Evolutionary conservation across 2,329 filamentous ascomycete genomes (phyloP).

Genomic region (Exserohilum rostratum): DNA sequence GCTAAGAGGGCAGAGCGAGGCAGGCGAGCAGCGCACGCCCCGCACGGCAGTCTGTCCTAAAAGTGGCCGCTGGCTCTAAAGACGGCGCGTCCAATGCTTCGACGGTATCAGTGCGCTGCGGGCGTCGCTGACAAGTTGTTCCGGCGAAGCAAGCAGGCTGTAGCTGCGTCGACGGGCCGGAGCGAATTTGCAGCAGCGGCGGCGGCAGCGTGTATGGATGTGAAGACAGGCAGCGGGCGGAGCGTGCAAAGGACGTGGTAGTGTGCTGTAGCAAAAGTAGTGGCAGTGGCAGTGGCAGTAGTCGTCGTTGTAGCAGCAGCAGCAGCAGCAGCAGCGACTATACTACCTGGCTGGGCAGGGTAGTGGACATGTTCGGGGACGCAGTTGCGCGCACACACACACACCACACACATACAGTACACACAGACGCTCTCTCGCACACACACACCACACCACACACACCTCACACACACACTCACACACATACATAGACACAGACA

Average conservation of each 20-base stretch:
- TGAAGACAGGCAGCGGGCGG: slow-evolving; percentile 22
- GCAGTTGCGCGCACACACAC: slow-evolving; percentile 31
- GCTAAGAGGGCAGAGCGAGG: slow-evolving; percentile 50
- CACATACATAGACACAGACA: slow-evolving; percentile 11
- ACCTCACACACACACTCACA: background rate
- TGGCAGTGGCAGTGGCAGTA: too few species aligned
- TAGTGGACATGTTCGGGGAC: slow-evolving; percentile 45
- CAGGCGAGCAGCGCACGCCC: slow-evolving; percentile 46
- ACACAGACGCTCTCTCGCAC: slow-evolving; percentile 33
- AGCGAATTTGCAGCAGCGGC: slow-evolving; percentile 42
- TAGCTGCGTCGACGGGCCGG: slow-evolving; percentile 45
- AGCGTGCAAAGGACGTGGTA: too few species aligned
- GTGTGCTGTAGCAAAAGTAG: too few species aligned
- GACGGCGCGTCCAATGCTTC: slow-evolving; percentile 34
- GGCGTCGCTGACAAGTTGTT: slow-evolving; percentile 32
- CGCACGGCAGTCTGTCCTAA: slow-evolving; percentile 37
- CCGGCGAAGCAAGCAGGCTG: slow-evolving; percentile 18
- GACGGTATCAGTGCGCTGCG: slow-evolving; percentile 35
- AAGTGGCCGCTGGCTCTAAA: slow-evolving; percentile 29
- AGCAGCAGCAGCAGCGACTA: background rate
- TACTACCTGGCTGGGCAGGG: slow-evolving; percentile 39
- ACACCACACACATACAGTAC: background rate
- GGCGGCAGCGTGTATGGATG: slow-evolving; percentile 24
- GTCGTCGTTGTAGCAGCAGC: too few species aligned
- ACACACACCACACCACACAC: slow-evolving; percentile 36